These are phyloP conservation scores for Epicoccum sorghinum DNA, from an alignment of 2,329 filamentous ascomycete genomes.

Conservation along the genomic window DNA sequence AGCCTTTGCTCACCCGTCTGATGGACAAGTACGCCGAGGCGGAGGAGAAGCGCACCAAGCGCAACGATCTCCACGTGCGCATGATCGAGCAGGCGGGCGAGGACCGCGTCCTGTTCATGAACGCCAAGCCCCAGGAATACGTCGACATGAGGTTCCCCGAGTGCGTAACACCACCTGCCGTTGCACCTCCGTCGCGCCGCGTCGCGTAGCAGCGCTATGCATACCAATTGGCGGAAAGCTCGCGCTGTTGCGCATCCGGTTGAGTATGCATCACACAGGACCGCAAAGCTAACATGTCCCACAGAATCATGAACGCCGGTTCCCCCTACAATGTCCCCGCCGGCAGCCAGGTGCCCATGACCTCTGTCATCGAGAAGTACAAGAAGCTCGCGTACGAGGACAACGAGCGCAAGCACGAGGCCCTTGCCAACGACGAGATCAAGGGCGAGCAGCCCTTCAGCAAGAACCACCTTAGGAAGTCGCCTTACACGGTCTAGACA, in stretches of 20 bases:
- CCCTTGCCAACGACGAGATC: slow-evolving; percentile 40
- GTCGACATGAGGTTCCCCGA: slow-evolving; percentile 67
- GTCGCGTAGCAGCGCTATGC: too few species aligned
- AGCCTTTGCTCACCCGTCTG: slow-evolving; percentile 54
- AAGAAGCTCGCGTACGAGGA: slow-evolving; percentile 62
- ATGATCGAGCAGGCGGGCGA: slow-evolving; percentile 67
- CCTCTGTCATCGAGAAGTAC: slow-evolving; percentile 67
- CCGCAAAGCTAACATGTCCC: slow-evolving; percentile 23
- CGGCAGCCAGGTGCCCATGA: slow-evolving; percentile 65
- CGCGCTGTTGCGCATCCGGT: too few species aligned
- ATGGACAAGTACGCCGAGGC: slow-evolving; percentile 63
- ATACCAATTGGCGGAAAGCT: too few species aligned
- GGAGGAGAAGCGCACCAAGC: slow-evolving; percentile 59
- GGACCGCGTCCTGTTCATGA: slow-evolving; percentile 65
- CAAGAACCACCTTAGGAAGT: slow-evolving; percentile 30
- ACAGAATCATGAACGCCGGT: slow-evolving; percentile 66
- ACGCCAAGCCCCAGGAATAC: slow-evolving; percentile 53
- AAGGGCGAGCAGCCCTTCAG: slow-evolving; percentile 43
- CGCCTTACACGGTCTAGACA: slow-evolving; percentile 23
- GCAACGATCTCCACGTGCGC: slow-evolving; percentile 65
- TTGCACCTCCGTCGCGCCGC: background rate
- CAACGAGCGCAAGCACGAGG: slow-evolving; percentile 62
- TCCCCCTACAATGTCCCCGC: slow-evolving; percentile 69
- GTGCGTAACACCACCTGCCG: slow-evolving; percentile 56
- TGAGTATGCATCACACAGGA: too few species aligned